Conservation (phyloP, 2,329 filamentous ascomycete species). For the Calonectria pauciramosa region DNA sequence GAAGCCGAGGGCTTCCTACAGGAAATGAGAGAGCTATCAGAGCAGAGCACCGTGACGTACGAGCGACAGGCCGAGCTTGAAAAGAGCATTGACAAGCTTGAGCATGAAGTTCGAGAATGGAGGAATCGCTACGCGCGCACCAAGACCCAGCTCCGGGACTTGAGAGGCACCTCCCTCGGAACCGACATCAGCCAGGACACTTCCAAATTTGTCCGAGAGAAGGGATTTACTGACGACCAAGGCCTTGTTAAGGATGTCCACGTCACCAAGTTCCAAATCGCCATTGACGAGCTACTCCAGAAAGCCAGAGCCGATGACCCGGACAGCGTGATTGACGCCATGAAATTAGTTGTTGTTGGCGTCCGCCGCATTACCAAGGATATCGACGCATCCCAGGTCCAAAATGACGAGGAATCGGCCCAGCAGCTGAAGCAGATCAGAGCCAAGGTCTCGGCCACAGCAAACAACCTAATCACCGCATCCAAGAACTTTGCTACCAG, state of each 20-base stretch:
- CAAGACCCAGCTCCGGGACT: constrained; percentile 87
- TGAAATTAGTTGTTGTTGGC: constrained; percentile 87
- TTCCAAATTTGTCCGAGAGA: constrained; percentile 75
- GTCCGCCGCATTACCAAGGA: constrained; percentile 90
- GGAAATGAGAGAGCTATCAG: constrained; percentile 90
- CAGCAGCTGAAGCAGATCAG: constrained; percentile 80
- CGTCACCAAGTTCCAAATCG: constrained; percentile 94
- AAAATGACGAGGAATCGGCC: constrained; percentile 63
- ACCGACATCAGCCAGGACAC: constrained; percentile 78
- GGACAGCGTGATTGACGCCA: constrained; percentile 82
- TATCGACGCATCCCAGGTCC: constrained; percentile 71
- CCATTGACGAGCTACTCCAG: constrained; percentile 90
- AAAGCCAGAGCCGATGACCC: constrained; percentile 81
- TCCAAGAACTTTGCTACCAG: constrained; percentile 91
- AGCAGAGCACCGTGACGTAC: constrained; percentile 82
- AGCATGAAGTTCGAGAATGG: constrained; percentile 90
- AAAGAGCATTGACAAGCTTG: constrained; percentile 80
- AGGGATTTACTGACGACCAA: constrained; percentile 76
- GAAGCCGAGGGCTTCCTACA: constrained; percentile 87
- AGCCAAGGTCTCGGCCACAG: constrained; percentile 87
- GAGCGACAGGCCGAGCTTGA: constrained; percentile 87
- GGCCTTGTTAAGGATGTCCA: constrained; percentile 92
- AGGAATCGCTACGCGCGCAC: constrained; percentile 88
- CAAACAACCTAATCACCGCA: constrained; percentile 95
- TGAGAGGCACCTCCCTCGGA: constrained; percentile 85